These are phyloP conservation scores for Deinandra increscens DNA, from an alignment of 129 eudicot genomes.

Conservation along the genomic window DNA sequence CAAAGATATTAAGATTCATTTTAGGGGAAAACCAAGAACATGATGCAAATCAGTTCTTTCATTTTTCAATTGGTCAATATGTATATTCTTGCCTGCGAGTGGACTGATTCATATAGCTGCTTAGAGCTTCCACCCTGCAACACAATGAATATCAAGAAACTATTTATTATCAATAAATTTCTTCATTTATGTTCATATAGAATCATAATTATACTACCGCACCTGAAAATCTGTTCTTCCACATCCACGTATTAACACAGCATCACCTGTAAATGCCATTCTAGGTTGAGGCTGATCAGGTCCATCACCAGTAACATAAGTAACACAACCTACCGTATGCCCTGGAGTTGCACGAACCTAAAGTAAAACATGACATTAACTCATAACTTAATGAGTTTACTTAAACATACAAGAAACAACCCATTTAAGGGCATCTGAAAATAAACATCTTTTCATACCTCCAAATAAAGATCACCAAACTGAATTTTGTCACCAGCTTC, in stretches of 20 bases:
- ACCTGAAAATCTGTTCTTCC: conserved; percentile 99
- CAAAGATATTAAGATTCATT: conserved; percentile 14
- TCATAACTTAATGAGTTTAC: neutral
- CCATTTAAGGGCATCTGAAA: neutral
- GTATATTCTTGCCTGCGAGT: conserved; percentile 72
- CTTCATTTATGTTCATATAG: neutral
- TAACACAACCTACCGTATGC: conserved; percentile 90
- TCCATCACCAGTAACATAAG: conserved; percentile 89
- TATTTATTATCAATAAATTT: neutral
- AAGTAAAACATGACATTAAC: neutral
- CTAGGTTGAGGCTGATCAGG: conserved; percentile 81
- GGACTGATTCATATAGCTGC: conserved; percentile 82
- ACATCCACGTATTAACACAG: conserved; percentile 90
- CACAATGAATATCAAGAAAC: neutral
- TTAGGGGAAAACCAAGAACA: neutral
- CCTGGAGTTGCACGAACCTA: conserved; percentile 98
- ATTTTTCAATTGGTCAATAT: neutral
- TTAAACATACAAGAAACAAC: neutral
- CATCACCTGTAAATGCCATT: conserved; percentile 97
- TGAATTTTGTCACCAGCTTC: conserved; percentile 82
- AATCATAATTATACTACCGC: neutral
- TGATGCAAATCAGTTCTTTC: neutral
- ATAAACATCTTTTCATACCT: conserved; percentile 39
- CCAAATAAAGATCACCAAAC: conserved; percentile 78
- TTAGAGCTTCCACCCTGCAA: conserved; percentile 93